A percentile compares a stretch with the other conserved stretches of the same genome.
phyloP scores from a whole-genome alignment of 768 basidiomycete species.

The Piloderma croceum region DNA sequence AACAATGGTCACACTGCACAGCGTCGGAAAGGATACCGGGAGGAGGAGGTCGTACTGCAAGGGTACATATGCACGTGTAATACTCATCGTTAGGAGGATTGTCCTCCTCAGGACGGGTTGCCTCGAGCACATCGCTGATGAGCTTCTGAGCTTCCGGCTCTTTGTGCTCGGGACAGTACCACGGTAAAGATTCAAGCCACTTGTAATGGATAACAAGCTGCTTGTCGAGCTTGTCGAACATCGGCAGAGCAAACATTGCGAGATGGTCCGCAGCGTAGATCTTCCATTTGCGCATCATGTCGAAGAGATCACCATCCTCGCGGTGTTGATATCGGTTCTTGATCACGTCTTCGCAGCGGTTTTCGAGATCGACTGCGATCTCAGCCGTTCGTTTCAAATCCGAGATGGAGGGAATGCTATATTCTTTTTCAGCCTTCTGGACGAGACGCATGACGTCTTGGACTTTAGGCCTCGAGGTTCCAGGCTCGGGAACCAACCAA shows the following conservation, averaged over 20 bases:
- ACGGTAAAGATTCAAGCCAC: constrained; percentile 74
- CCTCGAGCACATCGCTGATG: constrained; percentile 69
- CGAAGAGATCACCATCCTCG: constrained; percentile 62
- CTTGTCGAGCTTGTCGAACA: constrained; percentile 64
- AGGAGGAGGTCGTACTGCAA: constrained; percentile 74
- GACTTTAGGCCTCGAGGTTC: constrained; percentile 53
- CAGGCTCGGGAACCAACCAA: constrained; percentile 59
- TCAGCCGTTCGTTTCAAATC: constrained; percentile 67
- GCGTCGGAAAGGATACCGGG: constrained; percentile 72
- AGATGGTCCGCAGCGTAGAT: constrained; percentile 67
- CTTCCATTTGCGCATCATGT: constrained; percentile 69
- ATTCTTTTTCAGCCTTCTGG: constrained; percentile 70
- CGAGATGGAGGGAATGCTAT: constrained; percentile 57
- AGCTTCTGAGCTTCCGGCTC: constrained; percentile 58
- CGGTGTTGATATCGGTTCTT: constrained; percentile 52
- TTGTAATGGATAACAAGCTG: constrained; percentile 62
- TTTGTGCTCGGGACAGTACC: constrained; percentile 68
- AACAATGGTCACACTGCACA: constrained; percentile 87
- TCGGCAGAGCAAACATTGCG: constrained; percentile 64
- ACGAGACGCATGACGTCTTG: constrained; percentile 67
- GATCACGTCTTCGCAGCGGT: constrained; percentile 67
- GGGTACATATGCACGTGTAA: constrained; percentile 78
- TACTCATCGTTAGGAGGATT: constrained; percentile 74
- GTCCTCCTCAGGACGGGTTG: constrained; percentile 74
- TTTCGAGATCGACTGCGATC: constrained; percentile 74